Evolutionary conservation across 768 basidiomycete species (phyloP), one percentile per base, ranked within the genome.

Genomic region (Lactifluus echinatus): DNA sequence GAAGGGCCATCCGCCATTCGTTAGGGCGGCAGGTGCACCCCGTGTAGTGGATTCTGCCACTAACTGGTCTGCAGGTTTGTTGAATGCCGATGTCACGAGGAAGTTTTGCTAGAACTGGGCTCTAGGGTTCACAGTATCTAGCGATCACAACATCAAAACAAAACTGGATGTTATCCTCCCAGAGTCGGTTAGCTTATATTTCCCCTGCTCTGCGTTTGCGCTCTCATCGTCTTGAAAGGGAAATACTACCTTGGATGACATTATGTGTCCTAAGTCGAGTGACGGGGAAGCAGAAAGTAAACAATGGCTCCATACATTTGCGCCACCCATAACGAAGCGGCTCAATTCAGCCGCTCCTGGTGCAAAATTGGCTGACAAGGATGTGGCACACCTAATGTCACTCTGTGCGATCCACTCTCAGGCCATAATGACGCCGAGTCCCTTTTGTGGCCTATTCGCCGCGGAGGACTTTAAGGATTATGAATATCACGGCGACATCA

Each of bases 401-500:
- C 72, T 93, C 43, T 94, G 93, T 66, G 77, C 89, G 0, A 91
- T 93, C 65, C 87, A 92, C 63, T 86, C 80, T n/a, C 74, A 80
- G 53, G 79, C 74, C n/a, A 73, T 68, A 47, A 74, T 74, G 49
- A 63, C 60, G 26, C 62, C 71, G 52, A 87, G 85, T 60, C 79
- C 78, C 0, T 92, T 88, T 70, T 95, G 93, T 67, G 68, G 67
- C 4, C 66, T 93, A n/a, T 94, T 93, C 69, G 73, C 74, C 0
- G 50, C 63, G 14, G 71, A 75, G 3, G 90, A 91, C 50, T 92
- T 85, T 67, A 70, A 70, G 26, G 76, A 74, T 0, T 84, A 82
- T 63, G 88, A 87, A 62, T 89, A 90, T 66, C 75, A 73, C 46
- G 76, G 77, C 2, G 91, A 93, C 66, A 68, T 93, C 8, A 79